These are phyloP conservation scores for Trichophyton simii DNA, from an alignment of 2,329 filamentous ascomycete species.

Conservation along the genomic window DNA sequence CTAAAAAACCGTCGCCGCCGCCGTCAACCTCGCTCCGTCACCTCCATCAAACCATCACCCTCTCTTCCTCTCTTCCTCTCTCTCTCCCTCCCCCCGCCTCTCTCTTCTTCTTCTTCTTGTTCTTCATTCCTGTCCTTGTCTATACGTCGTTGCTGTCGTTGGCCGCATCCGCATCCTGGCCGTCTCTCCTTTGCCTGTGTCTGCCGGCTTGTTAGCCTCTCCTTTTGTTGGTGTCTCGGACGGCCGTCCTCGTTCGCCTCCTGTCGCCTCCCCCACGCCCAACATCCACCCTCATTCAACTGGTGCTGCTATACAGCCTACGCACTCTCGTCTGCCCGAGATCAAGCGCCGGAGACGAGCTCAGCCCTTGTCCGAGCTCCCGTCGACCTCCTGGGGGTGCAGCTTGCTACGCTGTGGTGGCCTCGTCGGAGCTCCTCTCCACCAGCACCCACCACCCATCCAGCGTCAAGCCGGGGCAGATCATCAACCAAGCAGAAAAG, in stretches of 20 bases:
- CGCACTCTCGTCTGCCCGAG: background rate
- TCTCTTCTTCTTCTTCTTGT: background rate
- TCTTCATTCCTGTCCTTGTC: background rate
- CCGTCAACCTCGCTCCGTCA: background rate
- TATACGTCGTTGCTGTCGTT: background rate
- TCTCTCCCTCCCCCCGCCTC: background rate
- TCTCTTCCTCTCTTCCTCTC: background rate
- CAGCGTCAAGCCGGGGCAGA: background rate
- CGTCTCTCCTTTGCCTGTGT: conserved; percentile 2
- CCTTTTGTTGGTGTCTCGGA: conserved; percentile 7
- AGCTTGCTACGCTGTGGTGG: background rate
- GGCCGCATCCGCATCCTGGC: background rate
- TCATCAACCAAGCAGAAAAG: background rate
- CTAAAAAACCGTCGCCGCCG: background rate
- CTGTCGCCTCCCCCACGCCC: background rate
- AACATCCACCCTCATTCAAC: background rate
- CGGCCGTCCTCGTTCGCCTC: background rate
- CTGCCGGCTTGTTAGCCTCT: background rate
- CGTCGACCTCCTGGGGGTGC: background rate
- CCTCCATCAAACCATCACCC: background rate
- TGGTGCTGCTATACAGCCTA: background rate
- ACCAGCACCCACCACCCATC: background rate
- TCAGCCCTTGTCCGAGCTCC: background rate
- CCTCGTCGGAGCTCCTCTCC: background rate
- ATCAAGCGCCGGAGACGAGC: background rate